phyloP scores from a whole-genome alignment of 192 early-diverging fungal species.

The Backusella sp. region DNA sequence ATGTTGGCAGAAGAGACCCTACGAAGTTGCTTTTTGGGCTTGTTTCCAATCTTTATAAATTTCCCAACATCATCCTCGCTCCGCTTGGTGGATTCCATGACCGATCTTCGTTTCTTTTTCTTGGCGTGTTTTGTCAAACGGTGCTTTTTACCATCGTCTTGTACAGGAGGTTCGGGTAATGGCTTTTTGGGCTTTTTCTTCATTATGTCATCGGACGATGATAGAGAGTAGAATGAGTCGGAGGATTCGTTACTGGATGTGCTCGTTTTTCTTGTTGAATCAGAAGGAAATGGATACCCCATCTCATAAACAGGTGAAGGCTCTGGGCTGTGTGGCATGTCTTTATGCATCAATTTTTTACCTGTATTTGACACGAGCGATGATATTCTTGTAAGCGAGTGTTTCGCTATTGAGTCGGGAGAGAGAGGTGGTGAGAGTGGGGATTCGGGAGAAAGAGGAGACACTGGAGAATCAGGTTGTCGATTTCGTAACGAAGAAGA shows the following conservation, averaged over 20 bases:
- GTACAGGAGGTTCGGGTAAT: constrained; percentile 4
- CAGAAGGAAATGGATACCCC: background rate
- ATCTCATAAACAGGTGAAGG: background rate
- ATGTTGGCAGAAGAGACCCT: background rate
- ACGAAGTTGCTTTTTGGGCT: background rate
- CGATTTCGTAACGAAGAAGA: constrained; percentile 18
- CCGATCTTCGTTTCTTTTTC: constrained; percentile 14
- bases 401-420: background rate
- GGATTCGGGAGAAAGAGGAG: background rate
- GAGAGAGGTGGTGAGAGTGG: background rate
- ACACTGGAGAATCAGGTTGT: background rate
- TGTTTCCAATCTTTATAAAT: constrained; percentile 17
- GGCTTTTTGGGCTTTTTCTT: constrained; percentile 2
- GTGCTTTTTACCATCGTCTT: background rate
- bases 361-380: background rate
- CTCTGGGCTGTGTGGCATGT: constrained; percentile 2
- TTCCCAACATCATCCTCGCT: background rate
- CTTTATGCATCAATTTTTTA: background rate
- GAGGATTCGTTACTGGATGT: background rate
- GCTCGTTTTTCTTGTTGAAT: constrained; percentile 4
- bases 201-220: constrained; percentile 2
- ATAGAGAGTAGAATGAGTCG: background rate
- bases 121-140: constrained; percentile 2
- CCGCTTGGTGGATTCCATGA: constrained; percentile 16
- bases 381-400: background rate